phyloP scores from a whole-genome alignment of 176 grass and related monocot genomes.

The Oryza officinalis region DNA sequence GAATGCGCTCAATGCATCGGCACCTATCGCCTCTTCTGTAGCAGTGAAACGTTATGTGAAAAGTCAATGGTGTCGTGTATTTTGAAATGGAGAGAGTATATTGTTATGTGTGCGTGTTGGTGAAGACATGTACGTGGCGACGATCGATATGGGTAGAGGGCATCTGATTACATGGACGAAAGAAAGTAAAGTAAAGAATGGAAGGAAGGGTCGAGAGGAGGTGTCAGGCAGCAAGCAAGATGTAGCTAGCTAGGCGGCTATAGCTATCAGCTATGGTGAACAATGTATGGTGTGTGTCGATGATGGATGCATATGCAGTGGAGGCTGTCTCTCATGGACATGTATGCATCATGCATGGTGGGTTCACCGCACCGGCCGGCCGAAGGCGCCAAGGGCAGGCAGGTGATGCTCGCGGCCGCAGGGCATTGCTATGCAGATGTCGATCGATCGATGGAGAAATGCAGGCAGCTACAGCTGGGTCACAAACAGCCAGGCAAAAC shows the following conservation, averaged over 20 bases:
- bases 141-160: neutral
- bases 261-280: too few species aligned
- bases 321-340: neutral
- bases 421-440: too few species aligned
- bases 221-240: neutral
- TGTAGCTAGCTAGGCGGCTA: neutral
- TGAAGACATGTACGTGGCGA: neutral
- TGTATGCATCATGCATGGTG: too few species aligned
- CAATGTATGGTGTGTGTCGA: too few species aligned
- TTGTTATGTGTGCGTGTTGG: neutral
- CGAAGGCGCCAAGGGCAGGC: neutral
- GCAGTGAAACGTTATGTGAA: too few species aligned
- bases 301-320: neutral
- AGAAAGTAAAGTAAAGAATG: too few species aligned
- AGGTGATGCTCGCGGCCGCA: neutral
- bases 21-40: too few species aligned
- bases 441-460: too few species aligned
- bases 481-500: neutral
- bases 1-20: too few species aligned
- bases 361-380: neutral
- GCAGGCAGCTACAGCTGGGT: too few species aligned
- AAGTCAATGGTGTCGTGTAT: too few species aligned
- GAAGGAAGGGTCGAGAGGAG: neutral
- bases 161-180: neutral
- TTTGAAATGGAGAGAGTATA: too few species aligned